Percentiles rank a stretch among this genome's conserved stretches.
phyloP scores from a whole-genome alignment of 345 rosid species.

The Eucalyptus brandiana region DNA sequence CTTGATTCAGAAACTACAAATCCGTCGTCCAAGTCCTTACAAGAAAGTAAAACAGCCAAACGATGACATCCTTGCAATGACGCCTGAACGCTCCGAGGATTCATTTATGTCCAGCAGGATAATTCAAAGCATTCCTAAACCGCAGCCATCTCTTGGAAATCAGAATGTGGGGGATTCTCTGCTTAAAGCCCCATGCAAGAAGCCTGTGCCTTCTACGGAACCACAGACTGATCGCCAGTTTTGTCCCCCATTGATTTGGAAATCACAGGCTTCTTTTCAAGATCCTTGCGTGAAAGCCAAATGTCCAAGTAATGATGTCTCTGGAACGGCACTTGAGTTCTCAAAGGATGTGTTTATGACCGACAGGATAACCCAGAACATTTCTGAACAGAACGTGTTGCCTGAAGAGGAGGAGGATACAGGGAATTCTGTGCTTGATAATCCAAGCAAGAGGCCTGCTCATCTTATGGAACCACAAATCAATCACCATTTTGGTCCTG shows the following conservation, averaged over 20 bases:
- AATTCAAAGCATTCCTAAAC: slow-evolving; percentile 4
- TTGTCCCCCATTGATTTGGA: background rate
- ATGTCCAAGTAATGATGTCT: background rate
- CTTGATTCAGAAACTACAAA: background rate
- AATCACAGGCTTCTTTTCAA: background rate
- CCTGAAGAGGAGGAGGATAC: background rate
- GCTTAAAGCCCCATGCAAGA: background rate
- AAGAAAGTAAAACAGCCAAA: background rate
- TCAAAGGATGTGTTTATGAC: background rate
- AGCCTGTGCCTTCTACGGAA: background rate
- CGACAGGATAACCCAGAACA: background rate
- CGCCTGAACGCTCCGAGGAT: background rate
- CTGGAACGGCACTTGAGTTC: background rate
- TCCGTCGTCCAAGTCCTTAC: background rate
- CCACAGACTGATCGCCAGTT: background rate
- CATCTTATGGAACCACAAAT: background rate
- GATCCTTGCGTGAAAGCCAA: background rate
- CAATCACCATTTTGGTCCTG: background rate
- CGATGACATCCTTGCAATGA: background rate
- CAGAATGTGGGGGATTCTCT: slow-evolving; percentile 7
- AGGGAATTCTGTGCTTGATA: background rate
- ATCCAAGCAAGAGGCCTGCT: background rate
- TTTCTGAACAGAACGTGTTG: background rate
- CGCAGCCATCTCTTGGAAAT: slow-evolving; percentile 3
- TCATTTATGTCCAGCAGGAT: background rate